Conservation (phyloP, 805 yeast genomes). For the Candida verbasci region DNA sequence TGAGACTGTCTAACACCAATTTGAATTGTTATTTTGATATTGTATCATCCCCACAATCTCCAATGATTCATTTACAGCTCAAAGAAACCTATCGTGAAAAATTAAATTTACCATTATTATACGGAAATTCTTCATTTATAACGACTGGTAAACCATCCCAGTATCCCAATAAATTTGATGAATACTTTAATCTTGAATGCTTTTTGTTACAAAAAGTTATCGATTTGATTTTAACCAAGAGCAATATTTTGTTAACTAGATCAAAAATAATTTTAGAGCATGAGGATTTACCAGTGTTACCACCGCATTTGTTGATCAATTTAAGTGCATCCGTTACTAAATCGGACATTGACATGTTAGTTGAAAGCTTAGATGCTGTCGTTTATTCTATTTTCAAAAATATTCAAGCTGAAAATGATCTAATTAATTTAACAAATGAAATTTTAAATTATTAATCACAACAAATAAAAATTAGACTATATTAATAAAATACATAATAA, state of each 20-base stretch:
- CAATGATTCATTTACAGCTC: slow-evolving; percentile 66
- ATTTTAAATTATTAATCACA: slow-evolving; percentile 15
- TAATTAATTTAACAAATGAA: slow-evolving; percentile 23
- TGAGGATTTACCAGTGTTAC: slow-evolving; percentile 58
- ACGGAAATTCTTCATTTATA: slow-evolving; percentile 44
- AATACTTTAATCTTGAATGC: slow-evolving; percentile 48
- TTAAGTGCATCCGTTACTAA: slow-evolving; percentile 24
- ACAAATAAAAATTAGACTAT: background rate
- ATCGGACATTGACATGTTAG: slow-evolving; percentile 23
- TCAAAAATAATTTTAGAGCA: slow-evolving; percentile 61
- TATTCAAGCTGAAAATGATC: slow-evolving; percentile 19
- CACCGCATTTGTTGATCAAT: slow-evolving; percentile 34
- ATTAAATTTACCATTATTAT: slow-evolving; percentile 44
- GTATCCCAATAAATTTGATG: slow-evolving; percentile 38
- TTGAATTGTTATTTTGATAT: slow-evolving; percentile 41
- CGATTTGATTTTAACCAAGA: slow-evolving; percentile 47
- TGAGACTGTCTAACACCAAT: slow-evolving; percentile 20
- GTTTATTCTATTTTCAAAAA: slow-evolving; percentile 19
- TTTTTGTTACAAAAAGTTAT: slow-evolving; percentile 64
- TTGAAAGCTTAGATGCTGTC: slow-evolving; percentile 18
- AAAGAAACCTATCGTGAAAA: slow-evolving; percentile 39
- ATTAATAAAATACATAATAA: background rate
- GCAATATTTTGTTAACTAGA: slow-evolving; percentile 60
- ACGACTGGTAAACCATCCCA: slow-evolving; percentile 44
- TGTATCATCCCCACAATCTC: slow-evolving; percentile 55